phyloP scores from a whole-genome alignment of 106 monocot genomes.

The Ottelia alismoides region DNA sequence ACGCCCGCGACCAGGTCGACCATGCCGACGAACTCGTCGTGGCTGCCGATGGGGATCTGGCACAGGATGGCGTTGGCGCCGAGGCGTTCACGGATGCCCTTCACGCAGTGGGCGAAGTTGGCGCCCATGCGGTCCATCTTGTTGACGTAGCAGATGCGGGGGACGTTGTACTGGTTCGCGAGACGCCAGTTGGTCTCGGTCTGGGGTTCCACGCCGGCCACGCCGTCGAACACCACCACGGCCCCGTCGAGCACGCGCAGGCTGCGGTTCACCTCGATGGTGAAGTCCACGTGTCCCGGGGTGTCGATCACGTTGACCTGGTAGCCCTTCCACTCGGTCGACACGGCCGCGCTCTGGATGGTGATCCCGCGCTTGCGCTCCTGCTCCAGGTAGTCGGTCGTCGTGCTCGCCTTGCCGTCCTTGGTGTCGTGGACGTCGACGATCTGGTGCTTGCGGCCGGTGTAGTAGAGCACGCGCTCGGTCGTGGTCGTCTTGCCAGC shows the following conservation, averaged over 20 bases:
- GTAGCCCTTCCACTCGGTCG: conserved; percentile 86
- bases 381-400: conserved; percentile 99
- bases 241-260: conserved; percentile 93
- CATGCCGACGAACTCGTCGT: conserved; percentile 80
- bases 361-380: conserved; percentile 98
- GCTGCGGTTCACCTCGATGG: conserved; percentile 88
- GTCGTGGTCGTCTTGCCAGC: conserved; percentile 99
- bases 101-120: conserved; percentile 81
- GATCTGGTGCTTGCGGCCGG: conserved; percentile 96
- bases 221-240: conserved; percentile 90
- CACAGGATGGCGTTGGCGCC: conserved; percentile 82
- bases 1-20: conserved; percentile 82
- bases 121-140: conserved; percentile 99
- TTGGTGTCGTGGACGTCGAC: conserved; percentile 98
- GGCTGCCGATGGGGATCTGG: conserved; percentile 82
- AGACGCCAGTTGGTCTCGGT: conserved; percentile 98
- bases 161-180: conserved; percentile 93
- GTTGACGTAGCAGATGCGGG: conserved; percentile 91
- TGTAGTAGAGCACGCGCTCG: conserved; percentile 87
- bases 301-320: conserved; percentile 97
- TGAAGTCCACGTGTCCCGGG: conserved; percentile 97
- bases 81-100: conserved; percentile 85
- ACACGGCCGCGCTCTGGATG: conserved; percentile 91
- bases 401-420: conserved; percentile 96
- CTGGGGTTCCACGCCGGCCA: conserved; percentile 96